Evolutionary conservation across 495 filamentous ascomycete genomes (phyloP), one percentile per base, ranked within the genome.

Genomic region (Pyrenopolyporus hunteri): DNA sequence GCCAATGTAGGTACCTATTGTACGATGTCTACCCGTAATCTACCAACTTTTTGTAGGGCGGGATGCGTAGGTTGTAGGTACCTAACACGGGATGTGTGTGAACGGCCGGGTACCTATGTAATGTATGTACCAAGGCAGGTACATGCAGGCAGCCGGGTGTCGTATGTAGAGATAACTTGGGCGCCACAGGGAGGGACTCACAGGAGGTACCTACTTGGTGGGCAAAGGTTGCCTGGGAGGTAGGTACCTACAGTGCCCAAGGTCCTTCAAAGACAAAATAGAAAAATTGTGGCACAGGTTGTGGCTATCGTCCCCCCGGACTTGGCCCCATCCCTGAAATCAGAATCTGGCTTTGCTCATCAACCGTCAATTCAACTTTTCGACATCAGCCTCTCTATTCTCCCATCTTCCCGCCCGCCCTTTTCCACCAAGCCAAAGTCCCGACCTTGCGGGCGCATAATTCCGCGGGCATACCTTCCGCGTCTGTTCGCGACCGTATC

Each of bases 311-410:
- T 11, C 33, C 63, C n/a, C 62, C 63, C 57, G 46, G 63, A 66
- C 57, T 60, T 66, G 63, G 62, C 50, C 56, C 63, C 63, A 59
- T 66, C 58, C 63, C 63, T 66, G 63, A 66, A 66, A 66, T 66
- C 47, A 66, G 63, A 66, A 65, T 61, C 51, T 59, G 67, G 67
- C 64, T 64, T 63, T 58, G 57, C 62, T 66, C 64, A 66, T 71
- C 59, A 56, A 69, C 68, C 47, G 57, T 59, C 63, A 68, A 70
- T 66, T 66, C 57, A 66, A 61, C 63, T 61, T 61, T 61, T 60
- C 57, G 63, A 60, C 57, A 66, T 66, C 63, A 46, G 57, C 68
- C 68, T 71, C 65, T 68, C 50, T 58, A 64, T 69, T 55, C 55
- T 59, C 54, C n/a, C 55, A 63, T 68, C 57, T 65, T 39, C n/a